Evolutionary conservation across 768 basidiomycete species (phyloP), one percentile per base, ranked within the genome.

Genomic region (Lactarius psammicola): DNA sequence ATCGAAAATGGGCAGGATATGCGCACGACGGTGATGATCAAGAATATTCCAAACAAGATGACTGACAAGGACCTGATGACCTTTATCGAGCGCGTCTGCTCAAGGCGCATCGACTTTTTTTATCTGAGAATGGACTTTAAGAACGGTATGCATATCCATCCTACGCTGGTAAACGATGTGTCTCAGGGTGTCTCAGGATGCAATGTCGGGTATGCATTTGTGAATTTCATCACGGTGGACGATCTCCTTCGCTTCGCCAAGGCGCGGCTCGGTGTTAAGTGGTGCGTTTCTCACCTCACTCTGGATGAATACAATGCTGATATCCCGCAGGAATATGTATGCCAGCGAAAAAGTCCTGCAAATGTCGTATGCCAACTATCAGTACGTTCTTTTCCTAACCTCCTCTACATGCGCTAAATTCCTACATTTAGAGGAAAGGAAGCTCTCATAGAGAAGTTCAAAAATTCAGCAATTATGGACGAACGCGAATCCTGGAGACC

Each of bases 31-130:
- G 87, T 93, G 56, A 93, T 92, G 90, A 86, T 92, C 68, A 93
- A 94, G 78, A 95, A 95, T 72, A 91, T 95, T 54, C 94, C 94
- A 3, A 95, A 95, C 77, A 94, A 94, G 76, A 91, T 92, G 89
- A 88, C 81, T 67, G 89, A 92, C 75, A 82, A 79, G 71, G 89
- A 92, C 68, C 73, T 92, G 71, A 79, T 87, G 65, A 75, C 76
- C 44, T 93, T 85, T 71, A 91, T 91, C 67, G 81, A 77, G 59
- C 82, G 84, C 67, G 90, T 91, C 30, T 90, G 88, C 74, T 84
- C 86, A n/a, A 80, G 89, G 49, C 81, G 81, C 62, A 89, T 91
- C 66, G 94, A 95, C 76, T 94, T 95, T 74, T 79, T 95, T 69
- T 95, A 95, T 78, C 76, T 95, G 68, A 78, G 91, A 69, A 92